Percentiles rank a stretch among this genome's conserved stretches.
Conservation (phyloP, 2,329 filamentous ascomycete genomes). For the Colletotrichum graminicola region DNA sequence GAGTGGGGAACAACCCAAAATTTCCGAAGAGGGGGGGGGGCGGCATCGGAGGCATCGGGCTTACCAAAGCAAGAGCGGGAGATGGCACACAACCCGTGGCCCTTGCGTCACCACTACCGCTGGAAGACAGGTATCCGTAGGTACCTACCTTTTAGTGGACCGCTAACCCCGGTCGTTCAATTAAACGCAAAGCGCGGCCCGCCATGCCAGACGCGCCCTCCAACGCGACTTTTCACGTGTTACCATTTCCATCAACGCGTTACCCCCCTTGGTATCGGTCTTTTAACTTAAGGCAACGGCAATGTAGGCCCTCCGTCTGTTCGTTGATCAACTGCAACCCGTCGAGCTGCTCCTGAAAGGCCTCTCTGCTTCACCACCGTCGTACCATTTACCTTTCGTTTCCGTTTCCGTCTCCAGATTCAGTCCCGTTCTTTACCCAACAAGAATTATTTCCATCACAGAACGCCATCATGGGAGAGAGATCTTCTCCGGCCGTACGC, state of each 20-base stretch:
- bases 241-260: neutral
- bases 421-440: neutral
- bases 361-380: neutral
- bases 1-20: neutral
- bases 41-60: neutral
- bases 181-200: conserved; percentile 15
- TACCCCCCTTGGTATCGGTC: neutral
- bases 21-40: no score
- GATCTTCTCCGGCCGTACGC: conserved; percentile 47
- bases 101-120: neutral
- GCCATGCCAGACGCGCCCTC: neutral
- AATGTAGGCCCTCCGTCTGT: neutral
- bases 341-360: neutral
- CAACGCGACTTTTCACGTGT: conserved; percentile 15
- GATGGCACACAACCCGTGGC: neutral
- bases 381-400: neutral
- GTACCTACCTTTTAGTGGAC: neutral
- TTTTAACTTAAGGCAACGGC: neutral
- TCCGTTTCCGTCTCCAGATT: neutral
- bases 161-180: conserved; percentile 2
- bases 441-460: neutral
- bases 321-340: neutral
- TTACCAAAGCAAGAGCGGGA: neutral
- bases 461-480: conserved; percentile 38
- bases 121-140: neutral